Base-by-base conservation (phyloP, 805 yeast genomes). In the Ogataea populi-albae region DNA sequence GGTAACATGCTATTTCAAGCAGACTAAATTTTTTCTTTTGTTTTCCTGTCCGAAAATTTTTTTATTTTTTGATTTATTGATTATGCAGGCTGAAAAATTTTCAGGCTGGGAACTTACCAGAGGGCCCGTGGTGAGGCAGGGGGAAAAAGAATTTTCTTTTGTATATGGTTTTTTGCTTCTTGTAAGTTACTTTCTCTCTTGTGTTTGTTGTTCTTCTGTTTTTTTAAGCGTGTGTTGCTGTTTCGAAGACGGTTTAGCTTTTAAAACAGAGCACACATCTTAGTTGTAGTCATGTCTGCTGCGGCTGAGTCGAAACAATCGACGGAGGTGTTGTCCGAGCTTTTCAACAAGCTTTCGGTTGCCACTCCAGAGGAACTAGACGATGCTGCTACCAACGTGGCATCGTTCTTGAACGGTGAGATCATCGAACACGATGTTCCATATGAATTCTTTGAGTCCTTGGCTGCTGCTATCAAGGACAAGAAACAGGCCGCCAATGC, bases 391-490 rank as follows among this genome's bases (percentile, higher is more conserved):
- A 66, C 83, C 58, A 86, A 86, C 64, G 86, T 93, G 58, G 79
- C 98, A 50, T 77, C 93, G 46, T 89, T 93, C 77, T 77, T 93
- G 69, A 91, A 91, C 72, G 94, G 96, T 54, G 86, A 91, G 62
- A 88, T 89, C 71, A 89, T 91, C 66, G 98, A 93, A 75, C 98
- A 93, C 70, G 98, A 91, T 71, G 93, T 88, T 52, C 98, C 99
- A 59, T 81, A 71, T 59, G 80, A 77, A 59, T 88, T 91, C 78
- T 86, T 91, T 68, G 68, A 66, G 47, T 77, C 82, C 65, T 78
- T 93, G 65, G 71, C 75, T 64, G 76, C 75, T 57, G 79, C 93
- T 53, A 72, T 91, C 59, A 70, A 73, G 65, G 77, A 79, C 79
- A 86, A 87, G 79, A 89, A 91, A 77, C 73, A 77, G 52, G 72